Evolutionary conservation across 306 rosid genomes (phyloP).

Genomic region (Cucurbita argyrosperma): DNA sequence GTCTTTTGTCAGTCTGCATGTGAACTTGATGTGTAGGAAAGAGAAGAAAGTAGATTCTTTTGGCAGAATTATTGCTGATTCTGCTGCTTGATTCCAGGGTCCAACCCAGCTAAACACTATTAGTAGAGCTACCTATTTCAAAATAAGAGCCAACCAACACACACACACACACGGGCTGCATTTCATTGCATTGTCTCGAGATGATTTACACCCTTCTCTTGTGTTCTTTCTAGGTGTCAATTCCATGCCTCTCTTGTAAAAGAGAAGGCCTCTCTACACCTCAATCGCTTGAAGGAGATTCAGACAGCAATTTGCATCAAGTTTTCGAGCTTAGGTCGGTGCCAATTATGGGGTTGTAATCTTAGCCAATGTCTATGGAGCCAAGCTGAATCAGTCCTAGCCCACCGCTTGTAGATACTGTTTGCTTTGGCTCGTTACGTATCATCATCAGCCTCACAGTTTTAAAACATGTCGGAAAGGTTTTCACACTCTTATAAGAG

Average conservation of each 20-base stretch:
- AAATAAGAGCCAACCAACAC: background rate
- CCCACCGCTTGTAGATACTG: too few relatives aligned
- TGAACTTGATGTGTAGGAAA: conserved; percentile 7
- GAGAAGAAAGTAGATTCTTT: conserved; percentile 5
- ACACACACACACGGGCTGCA: background rate
- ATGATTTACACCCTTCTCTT: background rate
- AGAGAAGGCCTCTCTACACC: background rate
- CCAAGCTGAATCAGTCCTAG: background rate
- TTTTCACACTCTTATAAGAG: too few relatives aligned
- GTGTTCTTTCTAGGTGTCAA: background rate
- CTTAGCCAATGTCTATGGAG: background rate
- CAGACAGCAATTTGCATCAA: background rate
- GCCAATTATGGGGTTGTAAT: background rate
- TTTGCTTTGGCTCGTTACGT: too few relatives aligned
- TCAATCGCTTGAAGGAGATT: background rate
- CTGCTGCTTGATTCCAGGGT: conserved; percentile 6
- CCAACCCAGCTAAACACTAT: background rate
- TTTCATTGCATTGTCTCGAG: background rate
- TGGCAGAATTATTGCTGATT: conserved; percentile 3
- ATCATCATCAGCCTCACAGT: too few relatives aligned
- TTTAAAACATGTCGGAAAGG: too few relatives aligned
- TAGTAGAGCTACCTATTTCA: background rate
- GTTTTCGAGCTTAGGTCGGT: background rate
- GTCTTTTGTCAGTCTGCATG: conserved; percentile 3
- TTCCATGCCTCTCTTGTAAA: background rate